Evolutionary conservation across 2,329 filamentous ascomycete genomes (phyloP), one percentile per base, ranked within the genome.

Genomic region (Dactylellina cionopaga): DNA sequence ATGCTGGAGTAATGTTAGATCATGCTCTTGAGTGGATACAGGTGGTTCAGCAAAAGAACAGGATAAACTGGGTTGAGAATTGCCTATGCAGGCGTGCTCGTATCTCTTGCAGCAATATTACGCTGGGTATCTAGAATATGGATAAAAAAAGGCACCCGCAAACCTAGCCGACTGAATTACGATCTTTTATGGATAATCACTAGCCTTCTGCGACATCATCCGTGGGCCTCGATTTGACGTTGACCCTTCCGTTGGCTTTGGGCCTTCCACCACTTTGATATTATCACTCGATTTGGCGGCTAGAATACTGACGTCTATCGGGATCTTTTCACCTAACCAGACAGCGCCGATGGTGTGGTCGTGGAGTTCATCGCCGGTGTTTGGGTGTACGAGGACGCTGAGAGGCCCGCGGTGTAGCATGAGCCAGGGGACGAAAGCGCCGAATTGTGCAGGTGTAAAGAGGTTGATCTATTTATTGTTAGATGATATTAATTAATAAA

Each of bases 361-460:
- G 69, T 66, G 69, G n/a, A 74, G 44, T 31, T 80, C 73, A 82
- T 77, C 66, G 85, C 85, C 83, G 0, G 90, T 92, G 77, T 96
- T 96, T 0, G 92, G 92, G 80, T 96, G 93, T 0, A 96, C 80
- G 17, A 97, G 82, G 2, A 83, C 92, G 49, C 90, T 92, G 71
- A 96, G 80, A 1, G 91, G 91, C 0, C 92, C 92, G 3, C 92
- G 85, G 80, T 93, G 89, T 65, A 96, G 87, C 27, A 91, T 86
- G 27, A 96, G 82, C 92, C 92, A 96, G 0, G 91, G 85, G 37
- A 97, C 82, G 77, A 96, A 96, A 0, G 93, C 92, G 0, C 92
- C 92, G 78, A 96, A 96, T 79, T 96, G 91, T 2, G 87, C 88
- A 0, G 92, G 93, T 0, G 89, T 92, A 79, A 94, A 92, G 17